Base-by-base conservation (phyloP, 1,284 basidiomycete genomes). In the Gastroboletus turbinatus region DNA sequence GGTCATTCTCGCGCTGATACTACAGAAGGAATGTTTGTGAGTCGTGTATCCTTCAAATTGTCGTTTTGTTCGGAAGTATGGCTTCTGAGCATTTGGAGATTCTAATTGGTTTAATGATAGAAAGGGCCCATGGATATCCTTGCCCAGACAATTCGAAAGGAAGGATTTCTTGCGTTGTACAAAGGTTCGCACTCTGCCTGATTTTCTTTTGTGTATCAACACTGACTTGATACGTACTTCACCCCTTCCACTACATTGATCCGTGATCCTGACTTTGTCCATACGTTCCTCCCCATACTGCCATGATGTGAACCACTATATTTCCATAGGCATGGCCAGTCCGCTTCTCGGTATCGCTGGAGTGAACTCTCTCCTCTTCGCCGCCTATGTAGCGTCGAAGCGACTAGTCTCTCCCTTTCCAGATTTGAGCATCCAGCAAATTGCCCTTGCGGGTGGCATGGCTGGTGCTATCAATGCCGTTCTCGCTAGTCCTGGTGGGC, bases 361-460 rank as follows among this genome's bases (percentile, higher is more conserved):
- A 7, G 96, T 98, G 65, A 98, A 98, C 75, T 96, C 94, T 13
- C 81, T 98, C 19, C 83, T 98, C 8, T 99, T 98, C 73, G 92
- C 92, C 0, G 87, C 94, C 0, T 98, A 97, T 66, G 90, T 85
- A 16, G 76, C 82, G 5, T 90, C 94, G 3, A 87, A 90, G 63
- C 85, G 92, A 10, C 71, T 95, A 47, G 82, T 98, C 45, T 94
- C 92, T 0, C 95, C 96, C 0, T 97, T 88, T 67, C 90, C 91
- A 13, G 81, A 93, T 49, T 77, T 96, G 5, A 85, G 88, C 0
- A 78, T 96, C 46, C 79, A 81, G 17, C 85, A 98, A 73, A 91
- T 85, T 10, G 92, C 93, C 0, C 71, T 84, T 0, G 96, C 96
- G 0, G 96, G 96, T 0, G 83, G 86, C 0, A 91, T 97, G 80